phyloP scores from a whole-genome alignment of 2,329 filamentous ascomycete species.

The Celoporthe dispersa region DNA sequence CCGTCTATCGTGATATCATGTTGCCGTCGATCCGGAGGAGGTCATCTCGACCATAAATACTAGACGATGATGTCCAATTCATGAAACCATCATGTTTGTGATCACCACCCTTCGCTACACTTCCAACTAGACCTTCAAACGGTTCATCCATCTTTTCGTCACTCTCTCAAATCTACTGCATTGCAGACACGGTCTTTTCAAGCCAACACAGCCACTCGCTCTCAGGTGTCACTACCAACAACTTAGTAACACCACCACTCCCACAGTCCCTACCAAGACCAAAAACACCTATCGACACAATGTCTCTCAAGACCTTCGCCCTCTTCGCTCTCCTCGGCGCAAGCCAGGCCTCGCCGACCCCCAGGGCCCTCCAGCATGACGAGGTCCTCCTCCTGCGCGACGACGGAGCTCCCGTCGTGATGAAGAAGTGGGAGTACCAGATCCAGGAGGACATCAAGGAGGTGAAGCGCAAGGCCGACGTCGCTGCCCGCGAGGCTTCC shows the following conservation, averaged over 20 bases:
- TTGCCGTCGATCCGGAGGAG: not conserved
- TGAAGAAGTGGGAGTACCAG: constrained; percentile 36
- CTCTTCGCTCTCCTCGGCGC: constrained; percentile 21
- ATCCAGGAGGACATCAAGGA: constrained; percentile 28
- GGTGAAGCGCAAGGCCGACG: constrained; percentile 19
- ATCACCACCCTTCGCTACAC: not conserved
- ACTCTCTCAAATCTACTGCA: not conserved
- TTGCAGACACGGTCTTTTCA: not conserved
- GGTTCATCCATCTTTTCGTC: not conserved
- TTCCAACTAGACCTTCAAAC: not conserved
- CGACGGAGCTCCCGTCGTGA: constrained; percentile 34
- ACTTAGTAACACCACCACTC: not conserved
- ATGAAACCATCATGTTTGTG: not conserved
- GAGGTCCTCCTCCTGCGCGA: constrained; percentile 36
- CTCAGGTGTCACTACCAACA: not conserved
- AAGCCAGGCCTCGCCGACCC: constrained; percentile 18
- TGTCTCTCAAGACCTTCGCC: constrained; percentile 10
- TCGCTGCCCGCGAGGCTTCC: not conserved
- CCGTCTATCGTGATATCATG: not conserved
- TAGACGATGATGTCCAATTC: not conserved
- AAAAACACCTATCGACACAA: not conserved
- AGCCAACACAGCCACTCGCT: not conserved
- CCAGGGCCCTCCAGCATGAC: constrained; percentile 26
- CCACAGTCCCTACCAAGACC: not conserved
- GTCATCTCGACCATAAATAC: not conserved